Evolutionary conservation across 1,284 basidiomycete genomes (phyloP).

Genomic region (Veloboletus limbatus): DNA sequence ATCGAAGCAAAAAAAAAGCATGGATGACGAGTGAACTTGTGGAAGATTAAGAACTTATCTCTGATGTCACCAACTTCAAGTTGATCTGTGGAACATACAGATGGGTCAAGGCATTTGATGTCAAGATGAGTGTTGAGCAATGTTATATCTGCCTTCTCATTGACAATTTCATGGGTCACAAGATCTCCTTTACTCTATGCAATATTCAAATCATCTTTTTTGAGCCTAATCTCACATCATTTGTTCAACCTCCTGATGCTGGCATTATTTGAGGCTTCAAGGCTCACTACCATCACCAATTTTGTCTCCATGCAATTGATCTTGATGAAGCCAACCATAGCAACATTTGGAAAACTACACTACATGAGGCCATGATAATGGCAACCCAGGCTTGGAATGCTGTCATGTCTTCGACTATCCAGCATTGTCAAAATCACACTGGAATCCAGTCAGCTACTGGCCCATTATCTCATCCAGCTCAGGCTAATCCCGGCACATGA

Average conservation of each 20-base stretch:
- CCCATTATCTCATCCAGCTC: too few relatives aligned
- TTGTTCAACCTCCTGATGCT: neutral
- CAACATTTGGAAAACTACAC: neutral
- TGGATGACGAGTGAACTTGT: constrained; percentile 16
- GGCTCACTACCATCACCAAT: neutral
- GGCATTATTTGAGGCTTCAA: neutral
- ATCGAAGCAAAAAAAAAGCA: constrained; percentile 26
- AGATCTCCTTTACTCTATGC: neutral
- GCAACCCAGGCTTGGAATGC: too few relatives aligned
- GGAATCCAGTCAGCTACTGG: too few relatives aligned
- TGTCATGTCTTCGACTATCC: too few relatives aligned
- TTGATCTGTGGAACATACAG: neutral
- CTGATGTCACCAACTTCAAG: too few relatives aligned
- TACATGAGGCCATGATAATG: neutral
- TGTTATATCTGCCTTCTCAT: too few relatives aligned
- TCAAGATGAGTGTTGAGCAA: too few relatives aligned
- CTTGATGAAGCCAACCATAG: neutral
- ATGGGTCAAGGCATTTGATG: too few relatives aligned
- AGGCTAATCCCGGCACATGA: too few relatives aligned
- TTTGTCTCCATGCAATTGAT: neutral
- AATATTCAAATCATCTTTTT: neutral
- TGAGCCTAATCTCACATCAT: neutral
- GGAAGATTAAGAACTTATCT: constrained; percentile 6
- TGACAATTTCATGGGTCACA: neutral
- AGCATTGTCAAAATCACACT: too few relatives aligned